phyloP scores from a whole-genome alignment of 768 basidiomycete genomes.

The Trametes villosa region DNA sequence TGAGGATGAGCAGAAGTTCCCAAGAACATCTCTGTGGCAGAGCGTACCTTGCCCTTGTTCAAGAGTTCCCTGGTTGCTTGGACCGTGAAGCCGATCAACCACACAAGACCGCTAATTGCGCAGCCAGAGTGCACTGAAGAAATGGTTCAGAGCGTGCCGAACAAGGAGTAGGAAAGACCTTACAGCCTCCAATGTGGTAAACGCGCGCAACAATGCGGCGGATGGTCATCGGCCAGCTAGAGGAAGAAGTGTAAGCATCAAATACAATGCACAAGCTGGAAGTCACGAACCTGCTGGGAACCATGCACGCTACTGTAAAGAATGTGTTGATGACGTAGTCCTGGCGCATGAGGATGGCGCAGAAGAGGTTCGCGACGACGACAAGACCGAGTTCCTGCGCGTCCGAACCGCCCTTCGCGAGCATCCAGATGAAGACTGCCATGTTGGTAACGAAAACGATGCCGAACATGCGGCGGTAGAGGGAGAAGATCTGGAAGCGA shows the following conservation, averaged over 20 bases:
- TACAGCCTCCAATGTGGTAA: constrained; percentile 59
- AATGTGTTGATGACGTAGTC: constrained; percentile 64
- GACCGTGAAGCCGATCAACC: constrained; percentile 54
- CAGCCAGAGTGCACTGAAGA: constrained; percentile 55
- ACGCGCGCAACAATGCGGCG: constrained; percentile 58
- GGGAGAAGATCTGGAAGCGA: constrained; percentile 56
- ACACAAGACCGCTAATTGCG: constrained; percentile 56
- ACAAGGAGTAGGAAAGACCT: constrained; percentile 30
- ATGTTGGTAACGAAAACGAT: constrained; percentile 57
- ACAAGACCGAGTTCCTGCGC: constrained; percentile 40
- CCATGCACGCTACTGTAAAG: constrained; percentile 55
- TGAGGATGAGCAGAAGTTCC: constrained; percentile 44
- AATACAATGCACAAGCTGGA: not conserved
- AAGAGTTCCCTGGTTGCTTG: constrained; percentile 56
- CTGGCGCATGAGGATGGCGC: constrained; percentile 48
- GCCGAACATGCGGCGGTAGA: constrained; percentile 60
- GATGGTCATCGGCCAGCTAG: constrained; percentile 59
- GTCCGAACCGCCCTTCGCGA: constrained; percentile 31
- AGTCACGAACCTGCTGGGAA: constrained; percentile 49
- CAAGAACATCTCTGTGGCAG: constrained; percentile 40
- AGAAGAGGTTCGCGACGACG: constrained; percentile 49
- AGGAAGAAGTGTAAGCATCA: constrained; percentile 29
- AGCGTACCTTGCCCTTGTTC: constrained; percentile 42
- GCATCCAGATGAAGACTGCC: constrained; percentile 47
- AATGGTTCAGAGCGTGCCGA: constrained; percentile 25